These are phyloP conservation scores for Candolleomyces eurysporus DNA, from an alignment of 768 basidiomycete species.

Conservation along the genomic window DNA sequence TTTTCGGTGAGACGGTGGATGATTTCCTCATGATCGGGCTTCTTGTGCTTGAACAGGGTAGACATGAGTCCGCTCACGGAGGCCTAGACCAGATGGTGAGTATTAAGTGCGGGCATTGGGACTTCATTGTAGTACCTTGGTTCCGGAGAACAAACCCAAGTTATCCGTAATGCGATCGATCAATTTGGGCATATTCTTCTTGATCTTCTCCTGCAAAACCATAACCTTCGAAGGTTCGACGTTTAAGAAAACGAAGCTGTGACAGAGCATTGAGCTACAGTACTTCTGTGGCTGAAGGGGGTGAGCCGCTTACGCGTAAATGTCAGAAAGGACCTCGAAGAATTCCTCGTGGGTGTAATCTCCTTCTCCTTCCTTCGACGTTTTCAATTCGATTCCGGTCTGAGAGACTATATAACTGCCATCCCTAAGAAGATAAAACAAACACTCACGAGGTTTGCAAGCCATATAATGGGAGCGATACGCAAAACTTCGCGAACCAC, in stretches of 20 bases:
- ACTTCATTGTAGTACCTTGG: conserved; percentile 32
- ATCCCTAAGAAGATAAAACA: not conserved
- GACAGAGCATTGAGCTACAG: not conserved
- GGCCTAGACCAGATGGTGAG: conserved; percentile 19
- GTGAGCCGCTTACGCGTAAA: conserved; percentile 56
- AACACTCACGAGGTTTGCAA: conserved; percentile 63
- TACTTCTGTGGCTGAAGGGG: not conserved
- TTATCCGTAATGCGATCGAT: conserved; percentile 53
- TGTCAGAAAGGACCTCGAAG: conserved; percentile 61
- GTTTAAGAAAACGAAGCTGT: conserved; percentile 76
- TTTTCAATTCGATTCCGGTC: conserved; percentile 75
- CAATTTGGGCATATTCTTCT: conserved; percentile 51
- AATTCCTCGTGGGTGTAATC: conserved; percentile 61
- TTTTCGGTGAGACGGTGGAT: conserved; percentile 60
- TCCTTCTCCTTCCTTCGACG: conserved; percentile 49
- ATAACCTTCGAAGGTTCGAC: conserved; percentile 58
- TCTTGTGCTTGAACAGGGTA: conserved; percentile 47
- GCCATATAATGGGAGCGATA: conserved; percentile 66
- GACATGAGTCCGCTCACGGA: conserved; percentile 24
- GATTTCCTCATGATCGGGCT: conserved; percentile 47
- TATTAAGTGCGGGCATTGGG: not conserved
- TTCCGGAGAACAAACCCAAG: conserved; percentile 36
- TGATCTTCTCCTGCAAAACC: conserved; percentile 50
- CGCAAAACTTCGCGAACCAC: conserved; percentile 69
- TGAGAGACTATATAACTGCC: conserved; percentile 23